Evolutionary conservation across 2,329 filamentous ascomycete genomes (phyloP).

Genomic region (Drechmeria coniospora): DNA sequence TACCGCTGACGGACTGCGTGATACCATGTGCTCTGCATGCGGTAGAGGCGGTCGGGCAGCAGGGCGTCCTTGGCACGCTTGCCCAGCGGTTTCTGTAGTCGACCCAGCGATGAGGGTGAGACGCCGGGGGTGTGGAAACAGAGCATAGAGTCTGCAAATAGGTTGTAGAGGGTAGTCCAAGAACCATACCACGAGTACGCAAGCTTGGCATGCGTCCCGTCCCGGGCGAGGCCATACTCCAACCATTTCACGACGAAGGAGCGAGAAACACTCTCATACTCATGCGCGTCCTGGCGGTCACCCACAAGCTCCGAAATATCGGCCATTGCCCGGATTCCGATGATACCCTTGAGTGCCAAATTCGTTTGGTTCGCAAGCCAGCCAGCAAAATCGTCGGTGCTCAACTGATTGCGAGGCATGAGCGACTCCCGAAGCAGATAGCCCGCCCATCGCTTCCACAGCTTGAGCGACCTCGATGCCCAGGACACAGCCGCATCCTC

Average conservation of each 20-base stretch:
- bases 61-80: conserved; percentile 29
- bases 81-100: conserved; percentile 9
- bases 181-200: conserved; percentile 71
- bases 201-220: conserved; percentile 58
- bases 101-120: not conserved
- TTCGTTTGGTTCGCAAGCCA: conserved; percentile 63
- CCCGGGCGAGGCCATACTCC: conserved; percentile 51
- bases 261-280: conserved; percentile 48
- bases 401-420: conserved; percentile 56
- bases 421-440: conserved; percentile 58
- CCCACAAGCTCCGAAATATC: conserved; percentile 47
- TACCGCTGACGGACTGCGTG: conserved; percentile 63
- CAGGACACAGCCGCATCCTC: conserved; percentile 24
- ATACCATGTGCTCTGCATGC: conserved; percentile 70
- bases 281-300: conserved; percentile 38
- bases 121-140: conserved; percentile 51
- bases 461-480: conserved; percentile 38
- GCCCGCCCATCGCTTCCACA: conserved; percentile 65
- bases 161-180: conserved; percentile 69
- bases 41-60: conserved; percentile 62
- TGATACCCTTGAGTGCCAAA: conserved; percentile 59
- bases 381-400: conserved; percentile 65
- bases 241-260: conserved; percentile 59
- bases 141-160: conserved; percentile 60
- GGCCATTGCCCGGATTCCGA: conserved; percentile 66